These are phyloP conservation scores for Wickerhamiella azyma DNA, from an alignment of 805 yeast species.

Conservation along the genomic window DNA sequence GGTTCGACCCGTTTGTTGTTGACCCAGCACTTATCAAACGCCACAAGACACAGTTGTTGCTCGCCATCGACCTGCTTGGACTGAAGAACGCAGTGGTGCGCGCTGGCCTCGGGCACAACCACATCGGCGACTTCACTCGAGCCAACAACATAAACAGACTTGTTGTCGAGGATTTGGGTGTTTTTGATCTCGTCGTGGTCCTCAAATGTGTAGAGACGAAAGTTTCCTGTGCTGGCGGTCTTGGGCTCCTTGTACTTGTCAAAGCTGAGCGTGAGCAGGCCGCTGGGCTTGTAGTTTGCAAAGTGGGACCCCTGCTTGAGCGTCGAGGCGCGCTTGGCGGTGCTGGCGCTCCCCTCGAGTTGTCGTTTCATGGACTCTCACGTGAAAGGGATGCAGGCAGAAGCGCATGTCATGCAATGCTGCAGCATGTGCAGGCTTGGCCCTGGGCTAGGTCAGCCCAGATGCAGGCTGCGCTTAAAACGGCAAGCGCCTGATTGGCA, in stretches of 20 bases:
- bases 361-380: background rate
- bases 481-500: too few species aligned
- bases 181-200: constrained; percentile 11
- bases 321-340: background rate
- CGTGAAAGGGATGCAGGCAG: background rate
- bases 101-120: background rate
- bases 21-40: constrained; percentile 30
- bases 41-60: constrained; percentile 29
- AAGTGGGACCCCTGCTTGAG: background rate
- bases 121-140: constrained; percentile 3
- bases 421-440: too few species aligned
- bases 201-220: constrained; percentile 10
- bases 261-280: background rate
- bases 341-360: background rate
- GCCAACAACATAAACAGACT: constrained; percentile 7
- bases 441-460: too few species aligned
- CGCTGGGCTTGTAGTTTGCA: background rate
- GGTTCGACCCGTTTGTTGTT: constrained; percentile 29
- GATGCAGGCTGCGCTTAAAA: too few species aligned
- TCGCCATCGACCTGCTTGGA: constrained; percentile 16
- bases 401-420: background rate
- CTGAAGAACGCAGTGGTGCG: constrained; percentile 35
- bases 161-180: constrained; percentile 5
- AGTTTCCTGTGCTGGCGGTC: background rate
- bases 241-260: constrained; percentile 1